Conservation (phyloP, 1,284 basidiomycete species). For the Inonotus obliquus region DNA sequence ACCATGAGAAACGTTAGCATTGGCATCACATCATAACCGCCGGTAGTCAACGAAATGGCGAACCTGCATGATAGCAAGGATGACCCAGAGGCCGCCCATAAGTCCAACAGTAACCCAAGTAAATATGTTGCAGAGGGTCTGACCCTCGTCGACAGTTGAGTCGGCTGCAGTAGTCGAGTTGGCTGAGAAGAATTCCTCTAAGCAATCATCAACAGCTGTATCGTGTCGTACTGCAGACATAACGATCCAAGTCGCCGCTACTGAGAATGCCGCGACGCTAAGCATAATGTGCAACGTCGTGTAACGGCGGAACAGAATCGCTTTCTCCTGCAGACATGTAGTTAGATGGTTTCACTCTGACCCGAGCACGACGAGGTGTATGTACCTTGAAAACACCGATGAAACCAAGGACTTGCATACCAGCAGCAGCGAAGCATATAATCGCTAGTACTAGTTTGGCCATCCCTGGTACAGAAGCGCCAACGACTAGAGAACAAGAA, state of each 20-base stretch:
- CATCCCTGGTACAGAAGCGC: slow-evolving; percentile 72
- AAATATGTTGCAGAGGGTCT: slow-evolving; percentile 79
- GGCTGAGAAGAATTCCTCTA: slow-evolving; percentile 51
- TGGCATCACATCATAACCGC: slow-evolving; percentile 1
- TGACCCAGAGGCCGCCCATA: slow-evolving; percentile 81
- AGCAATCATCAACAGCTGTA: slow-evolving; percentile 63
- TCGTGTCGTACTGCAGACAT: slow-evolving; percentile 73
- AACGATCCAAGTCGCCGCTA: slow-evolving; percentile 77
- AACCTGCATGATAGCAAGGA: slow-evolving; percentile 74
- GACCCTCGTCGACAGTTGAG: slow-evolving; percentile 41
- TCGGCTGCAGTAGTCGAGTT: slow-evolving; percentile 31
- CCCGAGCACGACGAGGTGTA: slow-evolving; percentile 13
- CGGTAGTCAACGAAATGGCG: slow-evolving; percentile 28
- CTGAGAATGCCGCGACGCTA: slow-evolving; percentile 59
- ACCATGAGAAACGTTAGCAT: slow-evolving; percentile 13
- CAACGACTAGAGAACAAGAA: slow-evolving; percentile 59
- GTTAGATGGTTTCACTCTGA: neutral
- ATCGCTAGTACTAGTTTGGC: slow-evolving; percentile 72
- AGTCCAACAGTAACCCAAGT: slow-evolving; percentile 89
- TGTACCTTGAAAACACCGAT: slow-evolving; percentile 73
- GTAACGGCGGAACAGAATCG: slow-evolving; percentile 72
- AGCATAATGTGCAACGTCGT: slow-evolving; percentile 61
- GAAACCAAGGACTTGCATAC: slow-evolving; percentile 75
- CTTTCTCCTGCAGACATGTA: slow-evolving; percentile 59
- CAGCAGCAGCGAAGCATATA: slow-evolving; percentile 69